Conservation (phyloP, 1,284 basidiomycete genomes). For the Naganishia albida region DNA sequence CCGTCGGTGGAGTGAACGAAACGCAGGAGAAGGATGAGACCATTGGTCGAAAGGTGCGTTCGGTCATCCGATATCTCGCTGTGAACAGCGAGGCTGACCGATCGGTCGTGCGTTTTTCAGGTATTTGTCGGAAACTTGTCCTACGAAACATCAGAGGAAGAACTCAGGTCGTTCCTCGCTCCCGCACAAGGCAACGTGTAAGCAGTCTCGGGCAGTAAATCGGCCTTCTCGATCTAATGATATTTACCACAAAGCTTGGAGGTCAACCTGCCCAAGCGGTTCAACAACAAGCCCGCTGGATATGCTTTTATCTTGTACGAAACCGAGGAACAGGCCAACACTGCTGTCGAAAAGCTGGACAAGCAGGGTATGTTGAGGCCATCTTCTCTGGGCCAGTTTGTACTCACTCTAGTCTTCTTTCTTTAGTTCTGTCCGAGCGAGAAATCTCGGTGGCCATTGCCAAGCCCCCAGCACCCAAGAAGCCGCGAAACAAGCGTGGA, state of each 20-base stretch:
- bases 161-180: conserved; percentile 45
- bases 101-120: conserved; percentile 33
- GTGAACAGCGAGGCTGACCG: background rate
- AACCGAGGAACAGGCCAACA: conserved; percentile 76
- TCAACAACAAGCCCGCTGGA: conserved; percentile 59
- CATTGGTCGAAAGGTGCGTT: conserved; percentile 26
- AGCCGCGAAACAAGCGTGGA: conserved; percentile 41
- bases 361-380: conserved; percentile 60
- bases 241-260: conserved; percentile 36
- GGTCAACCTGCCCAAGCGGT: conserved; percentile 45
- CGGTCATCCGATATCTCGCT: background rate
- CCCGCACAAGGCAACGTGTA: conserved; percentile 48
- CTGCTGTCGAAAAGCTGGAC: conserved; percentile 81
- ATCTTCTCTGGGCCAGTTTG: background rate
- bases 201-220: conserved; percentile 32
- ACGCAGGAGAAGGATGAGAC: conserved; percentile 20
- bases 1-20: conserved; percentile 24
- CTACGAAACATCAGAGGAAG: conserved; percentile 49
- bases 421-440: conserved; percentile 73
- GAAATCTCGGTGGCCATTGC: conserved; percentile 84
- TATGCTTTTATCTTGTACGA: conserved; percentile 87
- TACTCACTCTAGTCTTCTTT: background rate
- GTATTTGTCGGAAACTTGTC: conserved; percentile 54
- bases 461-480: conserved; percentile 81
- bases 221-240: background rate